Conservation (phyloP, 75 land plant species). For the Chamaecyparis obtusa region DNA sequence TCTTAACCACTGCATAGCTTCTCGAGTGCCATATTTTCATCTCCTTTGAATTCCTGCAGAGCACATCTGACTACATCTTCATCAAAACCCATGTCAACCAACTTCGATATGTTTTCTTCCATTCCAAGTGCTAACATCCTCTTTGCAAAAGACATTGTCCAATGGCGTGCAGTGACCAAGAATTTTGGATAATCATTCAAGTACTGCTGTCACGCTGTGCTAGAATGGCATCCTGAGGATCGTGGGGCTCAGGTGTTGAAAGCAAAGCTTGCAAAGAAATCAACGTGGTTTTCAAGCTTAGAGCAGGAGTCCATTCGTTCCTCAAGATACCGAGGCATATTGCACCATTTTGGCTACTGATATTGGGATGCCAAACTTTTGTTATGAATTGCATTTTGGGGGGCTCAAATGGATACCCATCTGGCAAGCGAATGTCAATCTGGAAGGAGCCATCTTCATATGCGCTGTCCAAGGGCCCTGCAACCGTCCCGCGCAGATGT, state of each 20-base stretch:
- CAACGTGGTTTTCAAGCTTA: conserved; percentile 86
- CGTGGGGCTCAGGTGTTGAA: conserved; percentile 93
- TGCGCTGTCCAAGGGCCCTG: conserved; percentile 9
- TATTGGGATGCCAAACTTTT: conserved; percentile 79
- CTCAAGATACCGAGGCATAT: conserved; percentile 93
- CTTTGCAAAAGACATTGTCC: conserved; percentile 92
- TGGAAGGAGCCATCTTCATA: too few species aligned
- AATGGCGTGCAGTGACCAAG: conserved; percentile 78
- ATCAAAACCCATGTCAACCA: not conserved
- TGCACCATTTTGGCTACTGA: conserved; percentile 98
- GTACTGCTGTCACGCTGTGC: conserved; percentile 94
- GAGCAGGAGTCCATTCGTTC: conserved; percentile 97
- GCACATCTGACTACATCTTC: not conserved
- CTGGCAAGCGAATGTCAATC: not conserved
- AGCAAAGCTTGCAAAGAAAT: conserved; percentile 92
- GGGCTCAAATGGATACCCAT: not conserved
- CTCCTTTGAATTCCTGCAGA: not conserved
- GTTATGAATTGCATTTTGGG: not conserved
- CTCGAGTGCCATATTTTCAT: not conserved
- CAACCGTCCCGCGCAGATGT: conserved; percentile 7
- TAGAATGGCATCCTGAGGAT: conserved; percentile 96
- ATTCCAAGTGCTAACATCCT: conserved; percentile 56
- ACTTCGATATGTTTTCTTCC: conserved; percentile 71
- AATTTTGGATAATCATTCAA: conserved; percentile 18
- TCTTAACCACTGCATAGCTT: not conserved